phyloP scores from a whole-genome alignment of 1,284 basidiomycete species.

The Cutaneotrichosporon sp. region DNA sequence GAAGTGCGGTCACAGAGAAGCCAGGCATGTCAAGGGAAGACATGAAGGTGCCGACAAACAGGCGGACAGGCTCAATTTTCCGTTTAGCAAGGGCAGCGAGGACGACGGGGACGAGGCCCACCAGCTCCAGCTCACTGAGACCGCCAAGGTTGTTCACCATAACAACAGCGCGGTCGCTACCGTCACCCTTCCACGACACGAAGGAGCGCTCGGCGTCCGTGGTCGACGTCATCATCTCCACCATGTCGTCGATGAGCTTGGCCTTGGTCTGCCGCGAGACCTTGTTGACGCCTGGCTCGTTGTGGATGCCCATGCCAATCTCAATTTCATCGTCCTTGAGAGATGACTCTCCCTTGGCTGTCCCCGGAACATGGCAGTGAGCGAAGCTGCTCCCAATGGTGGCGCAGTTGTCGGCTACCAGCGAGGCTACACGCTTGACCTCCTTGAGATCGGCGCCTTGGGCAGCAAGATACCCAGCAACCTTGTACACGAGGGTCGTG shows the following conservation, averaged over 20 bases:
- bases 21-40: conserved; percentile 93
- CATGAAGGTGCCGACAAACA: conserved; percentile 78
- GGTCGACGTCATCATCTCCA: conserved; percentile 67
- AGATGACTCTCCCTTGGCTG: conserved; percentile 3
- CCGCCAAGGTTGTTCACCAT: conserved; percentile 61
- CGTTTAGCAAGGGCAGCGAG: conserved; percentile 55
- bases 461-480: conserved; percentile 76
- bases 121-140: conserved; percentile 77
- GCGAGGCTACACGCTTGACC: conserved; percentile 65
- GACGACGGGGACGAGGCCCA: conserved; percentile 51
- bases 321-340: conserved; percentile 60
- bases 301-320: conserved; percentile 80
- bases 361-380: conserved; percentile 62
- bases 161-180: conserved; percentile 57
- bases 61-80: conserved; percentile 58
- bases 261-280: conserved; percentile 58
- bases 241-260: conserved; percentile 64
- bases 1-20: conserved; percentile 79
- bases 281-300: conserved; percentile 77
- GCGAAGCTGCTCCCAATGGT: conserved; percentile 88
- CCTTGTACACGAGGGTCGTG: conserved; percentile 85
- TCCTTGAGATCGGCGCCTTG: conserved; percentile 66
- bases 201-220: conserved; percentile 78
- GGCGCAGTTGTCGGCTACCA: conserved; percentile 59
- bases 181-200: conserved; percentile 64